These are phyloP conservation scores for Coniosporium tulheliwenetii DNA, from an alignment of 2,329 filamentous ascomycete genomes.

Conservation along the genomic window DNA sequence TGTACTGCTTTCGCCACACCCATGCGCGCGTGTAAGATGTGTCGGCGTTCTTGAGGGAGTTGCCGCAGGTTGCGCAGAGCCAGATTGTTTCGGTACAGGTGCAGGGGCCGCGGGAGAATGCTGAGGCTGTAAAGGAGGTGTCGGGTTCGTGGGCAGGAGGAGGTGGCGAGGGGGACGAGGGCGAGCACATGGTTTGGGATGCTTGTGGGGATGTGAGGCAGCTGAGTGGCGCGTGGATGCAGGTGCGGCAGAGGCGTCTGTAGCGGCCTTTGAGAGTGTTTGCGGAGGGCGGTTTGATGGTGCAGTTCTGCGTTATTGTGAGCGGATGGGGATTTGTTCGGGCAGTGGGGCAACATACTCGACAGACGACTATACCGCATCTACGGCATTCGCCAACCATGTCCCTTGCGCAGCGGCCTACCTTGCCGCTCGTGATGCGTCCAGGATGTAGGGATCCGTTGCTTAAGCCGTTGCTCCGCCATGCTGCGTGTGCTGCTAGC, in stretches of 20 bases:
- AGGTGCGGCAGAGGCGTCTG: slow-evolving; percentile 64
- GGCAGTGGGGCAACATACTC: slow-evolving; percentile 38
- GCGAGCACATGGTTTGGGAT: slow-evolving; percentile 4
- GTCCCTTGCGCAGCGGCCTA: slow-evolving; percentile 69
- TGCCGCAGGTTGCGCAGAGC: slow-evolving; percentile 75
- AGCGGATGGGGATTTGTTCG: background rate
- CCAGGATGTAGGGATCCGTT: slow-evolving; percentile 14
- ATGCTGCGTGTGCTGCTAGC: slow-evolving; percentile 7
- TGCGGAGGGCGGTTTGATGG: slow-evolving; percentile 62
- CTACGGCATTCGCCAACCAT: slow-evolving; percentile 71
- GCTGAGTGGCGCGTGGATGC: slow-evolving; percentile 39
- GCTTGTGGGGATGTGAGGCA: slow-evolving; percentile 5
- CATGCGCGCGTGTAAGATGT: slow-evolving; percentile 53
- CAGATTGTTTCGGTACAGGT: slow-evolving; percentile 50
- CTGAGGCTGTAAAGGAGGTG: slow-evolving; percentile 26
- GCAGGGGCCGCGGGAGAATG: slow-evolving; percentile 40
- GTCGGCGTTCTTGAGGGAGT: slow-evolving; percentile 46
- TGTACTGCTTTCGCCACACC: slow-evolving; percentile 80
- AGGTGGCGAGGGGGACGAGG: slow-evolving; percentile 21
- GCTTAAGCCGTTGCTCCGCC: slow-evolving; percentile 11
- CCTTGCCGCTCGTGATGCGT: slow-evolving; percentile 45
- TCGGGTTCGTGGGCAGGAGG: background rate
- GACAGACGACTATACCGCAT: slow-evolving; percentile 64
- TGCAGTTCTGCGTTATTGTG: slow-evolving; percentile 55
- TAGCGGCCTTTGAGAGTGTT: slow-evolving; percentile 56